Conservation (phyloP, 2,329 filamentous ascomycete species). For the Hymenoscyphus fraxineus region DNA sequence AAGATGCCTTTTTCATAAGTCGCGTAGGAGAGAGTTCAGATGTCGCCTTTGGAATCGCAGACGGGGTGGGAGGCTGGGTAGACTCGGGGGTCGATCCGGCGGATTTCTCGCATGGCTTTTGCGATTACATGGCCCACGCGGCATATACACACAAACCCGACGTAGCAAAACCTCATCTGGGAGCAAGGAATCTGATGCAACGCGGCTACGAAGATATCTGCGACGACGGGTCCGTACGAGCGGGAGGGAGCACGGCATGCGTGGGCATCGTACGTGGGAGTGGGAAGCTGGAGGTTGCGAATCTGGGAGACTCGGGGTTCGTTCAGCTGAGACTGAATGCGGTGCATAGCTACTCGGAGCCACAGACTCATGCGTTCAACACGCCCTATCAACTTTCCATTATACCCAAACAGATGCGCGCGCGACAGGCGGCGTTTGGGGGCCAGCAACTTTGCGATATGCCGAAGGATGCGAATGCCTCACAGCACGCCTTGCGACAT, state of each 20-base stretch:
- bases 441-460: slow-evolving; percentile 76
- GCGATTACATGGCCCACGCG: slow-evolving; percentile 83
- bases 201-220: slow-evolving; percentile 79
- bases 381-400: slow-evolving; percentile 93
- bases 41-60: slow-evolving; percentile 83
- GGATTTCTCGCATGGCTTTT: slow-evolving; percentile 91
- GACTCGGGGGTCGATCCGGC: slow-evolving; percentile 90
- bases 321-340: slow-evolving; percentile 81
- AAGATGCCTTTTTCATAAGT: slow-evolving; percentile 94
- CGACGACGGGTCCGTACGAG: slow-evolving; percentile 66
- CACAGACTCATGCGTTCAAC: slow-evolving; percentile 96
- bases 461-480: slow-evolving; percentile 78
- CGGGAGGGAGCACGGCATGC: slow-evolving; percentile 88
- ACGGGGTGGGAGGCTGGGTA: slow-evolving; percentile 93
- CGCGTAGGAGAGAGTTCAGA: slow-evolving; percentile 67
- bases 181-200: slow-evolving; percentile 71
- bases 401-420: slow-evolving; percentile 74
- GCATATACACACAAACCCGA: slow-evolving; percentile 44
- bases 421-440: slow-evolving; percentile 79
- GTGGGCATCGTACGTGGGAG: slow-evolving; percentile 72
- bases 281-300: slow-evolving; percentile 81
- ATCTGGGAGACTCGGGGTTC: slow-evolving; percentile 93
- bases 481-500: slow-evolving; percentile 72
- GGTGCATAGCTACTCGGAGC: slow-evolving; percentile 75
- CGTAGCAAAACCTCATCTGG: slow-evolving; percentile 40